These are phyloP conservation scores for Flammula alnicola DNA, from an alignment of 1,284 basidiomycete genomes.

Conservation along the genomic window DNA sequence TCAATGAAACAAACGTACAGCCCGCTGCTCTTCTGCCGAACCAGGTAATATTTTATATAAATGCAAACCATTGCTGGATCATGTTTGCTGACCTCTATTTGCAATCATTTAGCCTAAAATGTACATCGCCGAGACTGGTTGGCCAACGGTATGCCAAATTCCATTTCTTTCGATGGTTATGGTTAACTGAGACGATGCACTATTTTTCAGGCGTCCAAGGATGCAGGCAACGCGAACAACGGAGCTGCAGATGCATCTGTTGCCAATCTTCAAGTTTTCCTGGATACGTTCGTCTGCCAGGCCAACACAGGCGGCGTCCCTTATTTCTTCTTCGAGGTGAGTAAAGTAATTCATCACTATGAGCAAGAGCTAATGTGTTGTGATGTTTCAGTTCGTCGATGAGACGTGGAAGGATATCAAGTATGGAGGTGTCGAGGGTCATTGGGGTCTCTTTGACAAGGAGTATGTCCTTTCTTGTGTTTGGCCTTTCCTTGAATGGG, in stretches of 20 bases:
- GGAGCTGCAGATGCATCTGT: conserved; percentile 72
- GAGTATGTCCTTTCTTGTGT: conserved; percentile 49
- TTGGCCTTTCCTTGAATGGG: not conserved
- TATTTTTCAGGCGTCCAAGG: conserved; percentile 55
- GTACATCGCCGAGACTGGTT: conserved; percentile 93
- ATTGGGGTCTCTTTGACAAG: conserved; percentile 57
- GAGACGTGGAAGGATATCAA: conserved; percentile 81
- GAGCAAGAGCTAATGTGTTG: not conserved
- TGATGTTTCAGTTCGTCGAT: conserved; percentile 66
- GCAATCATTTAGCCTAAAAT: conserved; percentile 56
- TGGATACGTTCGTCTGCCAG: conserved; percentile 88
- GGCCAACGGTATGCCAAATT: conserved; percentile 80
- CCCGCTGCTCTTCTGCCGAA: conserved; percentile 58
- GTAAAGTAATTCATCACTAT: conserved; percentile 21
- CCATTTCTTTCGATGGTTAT: not conserved
- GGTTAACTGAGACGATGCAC: not conserved
- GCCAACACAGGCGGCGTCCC: conserved; percentile 80
- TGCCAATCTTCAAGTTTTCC: conserved; percentile 73
- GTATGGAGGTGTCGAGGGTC: conserved; percentile 81
- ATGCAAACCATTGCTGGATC: no score
- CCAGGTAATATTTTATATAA: conserved; percentile 37
- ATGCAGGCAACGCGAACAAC: conserved; percentile 58
- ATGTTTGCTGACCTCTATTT: no score
- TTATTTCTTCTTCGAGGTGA: conserved; percentile 87
- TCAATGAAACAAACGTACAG: conserved; percentile 58